Evolutionary conservation across 2,329 filamentous ascomycete genomes (phyloP), one percentile per base, ranked within the genome.

Genomic region (Aspergillus candidus): DNA sequence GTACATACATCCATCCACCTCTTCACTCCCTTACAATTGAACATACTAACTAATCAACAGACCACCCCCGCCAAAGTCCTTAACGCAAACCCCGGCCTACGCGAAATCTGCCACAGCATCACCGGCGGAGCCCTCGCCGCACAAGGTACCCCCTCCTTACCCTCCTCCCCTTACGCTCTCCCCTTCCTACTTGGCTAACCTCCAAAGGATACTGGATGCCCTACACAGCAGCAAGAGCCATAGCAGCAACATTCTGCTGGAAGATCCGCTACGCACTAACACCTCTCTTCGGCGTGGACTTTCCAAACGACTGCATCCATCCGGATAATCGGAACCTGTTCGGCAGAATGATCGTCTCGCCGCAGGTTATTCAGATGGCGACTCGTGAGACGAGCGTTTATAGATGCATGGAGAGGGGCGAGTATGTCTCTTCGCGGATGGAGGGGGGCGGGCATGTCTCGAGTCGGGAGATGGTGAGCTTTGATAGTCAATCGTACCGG

Each of bases 151-250:
- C 48, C n/a, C 32, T 15, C 8, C n/a, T 11, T 22, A 12, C 18
- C 18, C 30, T 38, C 17, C 29, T 31, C 11, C 15, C 14, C 11
- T 33, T 44, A 30, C 30, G 17, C 40, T 38, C 38, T 6, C 2
- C 38, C 15, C 8, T 4, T n/a, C 15, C 6, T 30, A 46, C 44
- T 52, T 43, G 55, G 32, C 42, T 42, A 39, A 43, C 30, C 48
- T 35, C 51, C n/a, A 32, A 13, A 94, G 89, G 93, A 30, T 98
- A 97, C 67, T 98, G 93, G 93, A 88, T 97, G 79, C 91, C 91
- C 2, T 97, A 83, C 58, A 72, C 80, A 32, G 94, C 89, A 54
- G 93, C 93, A 37, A 85, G 79, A 66, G 89, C 88, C 10, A 73
- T 98, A 40, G 94, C 90, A 58, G 79, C 87, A 4, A 96, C 87